Evolutionary conservation across 2,329 filamentous ascomycete species (phyloP).

Genomic region (Paramyrothecium sp.): DNA sequence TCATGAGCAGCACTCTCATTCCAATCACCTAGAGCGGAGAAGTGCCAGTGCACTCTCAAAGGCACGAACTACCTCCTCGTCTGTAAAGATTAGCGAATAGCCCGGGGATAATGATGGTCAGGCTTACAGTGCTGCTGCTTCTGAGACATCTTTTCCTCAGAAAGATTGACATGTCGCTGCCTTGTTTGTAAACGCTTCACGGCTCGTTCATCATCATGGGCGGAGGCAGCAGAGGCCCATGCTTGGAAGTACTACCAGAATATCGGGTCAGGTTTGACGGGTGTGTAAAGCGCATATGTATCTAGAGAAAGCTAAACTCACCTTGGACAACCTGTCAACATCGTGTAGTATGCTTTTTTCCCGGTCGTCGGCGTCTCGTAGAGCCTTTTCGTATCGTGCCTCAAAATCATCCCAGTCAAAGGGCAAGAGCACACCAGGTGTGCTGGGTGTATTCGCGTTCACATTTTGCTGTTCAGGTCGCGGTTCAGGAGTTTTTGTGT

Average conservation of each 20-base stretch:
- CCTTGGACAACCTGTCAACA: conserved; percentile 66
- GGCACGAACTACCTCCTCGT: conserved; percentile 57
- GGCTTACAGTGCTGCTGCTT: conserved; percentile 80
- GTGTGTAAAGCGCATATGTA: not conserved
- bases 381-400: conserved; percentile 62
- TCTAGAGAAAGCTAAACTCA: conserved; percentile 26
- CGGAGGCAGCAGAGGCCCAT: conserved; percentile 73
- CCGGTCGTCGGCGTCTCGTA: conserved; percentile 59
- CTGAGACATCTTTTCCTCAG: conserved; percentile 68
- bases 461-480: conserved; percentile 28
- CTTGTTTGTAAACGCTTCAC: conserved; percentile 80
- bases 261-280: conserved; percentile 3
- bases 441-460: conserved; percentile 40
- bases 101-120: not conserved
- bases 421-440: conserved; percentile 48
- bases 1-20: too few relatives aligned
- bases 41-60: conserved; percentile 62
- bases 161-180: conserved; percentile 70
- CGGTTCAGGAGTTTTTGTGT: conserved; percentile 36
- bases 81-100: conserved; percentile 14
- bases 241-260: conserved; percentile 67
- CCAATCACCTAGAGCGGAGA: conserved; percentile 34
- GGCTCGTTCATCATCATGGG: conserved; percentile 74
- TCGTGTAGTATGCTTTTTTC: conserved; percentile 68
- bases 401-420: conserved; percentile 83